Evolutionary conservation across 2,329 filamentous ascomycete species (phyloP), one percentile per base, ranked within the genome.

Genomic region (Rhinocladiella similis): DNA sequence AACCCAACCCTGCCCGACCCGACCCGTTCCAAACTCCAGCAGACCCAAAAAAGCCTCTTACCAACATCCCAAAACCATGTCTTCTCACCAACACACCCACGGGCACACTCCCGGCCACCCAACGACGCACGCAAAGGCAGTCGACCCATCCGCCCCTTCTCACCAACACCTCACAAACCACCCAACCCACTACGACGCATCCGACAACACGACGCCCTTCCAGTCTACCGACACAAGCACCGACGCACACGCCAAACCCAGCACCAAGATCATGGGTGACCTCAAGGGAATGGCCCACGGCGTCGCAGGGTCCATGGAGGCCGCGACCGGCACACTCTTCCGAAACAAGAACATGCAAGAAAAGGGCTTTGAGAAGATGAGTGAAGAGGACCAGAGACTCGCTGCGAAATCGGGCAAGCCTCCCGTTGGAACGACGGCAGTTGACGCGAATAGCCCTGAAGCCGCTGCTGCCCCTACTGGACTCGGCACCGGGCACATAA

Each of bases 281-380:
- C 22, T 63, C 33, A 57, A 58, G 39, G 62, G 62, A n/a, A 58
- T 58, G 20, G 54, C 50, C 3, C 55, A 61, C 29, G 62, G 62
- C 9, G 59, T 62, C 12, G 39, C 53, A 2, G 62, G 62, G 3
- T 50, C 45, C 12, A 9, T 64, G 12, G 60, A 63, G 36, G 62
- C 60, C 13, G 60, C 62, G 7, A 53, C 58, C 16, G 62, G 62
- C 10, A 56, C 60, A 12, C 33, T 54, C 22, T 33, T 63, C 14
- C 39, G 62, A 2, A 62, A 63, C 35, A 55, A 64, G 50, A 38
- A 46, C 33, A 59, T 64, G 57, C 53, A 53, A 45, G 53, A 64
- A 38, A 57, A 59, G 41, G 60, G 62, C 2, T 56, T 63, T 16
- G 62, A 63, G 36, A 64, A 64, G 60, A 64, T 64, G 62, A 50